Conservation (phyloP, 2,329 filamentous ascomycete species). For the Apiospora marii region DNA sequence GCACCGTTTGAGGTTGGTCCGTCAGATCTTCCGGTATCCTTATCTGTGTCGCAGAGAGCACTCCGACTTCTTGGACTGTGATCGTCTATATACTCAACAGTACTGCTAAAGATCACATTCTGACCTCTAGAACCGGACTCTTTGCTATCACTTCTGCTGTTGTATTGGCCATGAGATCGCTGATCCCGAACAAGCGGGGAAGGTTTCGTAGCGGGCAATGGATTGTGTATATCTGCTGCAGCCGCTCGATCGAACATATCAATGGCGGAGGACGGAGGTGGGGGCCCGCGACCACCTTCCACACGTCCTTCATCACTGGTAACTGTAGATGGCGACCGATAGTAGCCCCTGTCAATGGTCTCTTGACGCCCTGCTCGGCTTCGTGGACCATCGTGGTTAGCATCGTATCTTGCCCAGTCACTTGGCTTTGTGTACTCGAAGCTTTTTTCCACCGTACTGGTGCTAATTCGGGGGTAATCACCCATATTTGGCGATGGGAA, state of each 20-base stretch:
- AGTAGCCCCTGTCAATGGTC: no score
- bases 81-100: no score
- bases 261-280: constrained; percentile 73
- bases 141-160: no score
- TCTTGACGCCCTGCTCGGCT: no score
- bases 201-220: constrained; percentile 54
- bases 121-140: no score
- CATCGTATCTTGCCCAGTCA: background rate
- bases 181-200: constrained; percentile 42
- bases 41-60: no score
- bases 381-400: constrained; percentile 28
- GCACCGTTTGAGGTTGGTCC: no score
- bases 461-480: constrained; percentile 45
- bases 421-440: constrained; percentile 43
- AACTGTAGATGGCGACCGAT: constrained; percentile 61
- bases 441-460: constrained; percentile 65
- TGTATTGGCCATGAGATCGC: no score
- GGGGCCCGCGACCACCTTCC: constrained; percentile 57
- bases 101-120: no score
- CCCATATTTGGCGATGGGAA: background rate
- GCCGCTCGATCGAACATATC: constrained; percentile 68
- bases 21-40: no score
- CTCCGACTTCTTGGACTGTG: no score
- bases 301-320: constrained; percentile 57
- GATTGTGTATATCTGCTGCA: constrained; percentile 52